Base-by-base conservation (phyloP, 805 yeast species). In the Candida wancherniae region DNA sequence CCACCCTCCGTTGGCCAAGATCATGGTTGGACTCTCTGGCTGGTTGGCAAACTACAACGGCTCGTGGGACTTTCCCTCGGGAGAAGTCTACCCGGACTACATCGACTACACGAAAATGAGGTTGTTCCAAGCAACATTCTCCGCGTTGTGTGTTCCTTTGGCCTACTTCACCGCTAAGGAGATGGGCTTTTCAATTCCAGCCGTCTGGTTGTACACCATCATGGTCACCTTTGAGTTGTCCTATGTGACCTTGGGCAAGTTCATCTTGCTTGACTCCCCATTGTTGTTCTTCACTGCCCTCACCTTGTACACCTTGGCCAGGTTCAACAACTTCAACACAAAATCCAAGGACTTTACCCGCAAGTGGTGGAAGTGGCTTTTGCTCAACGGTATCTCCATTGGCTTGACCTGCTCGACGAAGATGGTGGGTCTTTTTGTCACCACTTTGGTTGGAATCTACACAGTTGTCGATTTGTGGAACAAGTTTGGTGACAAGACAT, bases 391-490 rank as follows among this genome's bases (percentile, higher is more conserved):
- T 44, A 62, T 86, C 31, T 67, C 77, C 26, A 77, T 92, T 49
- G 97, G 98, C 24, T 84, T 92, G 57, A 83, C 88, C 12, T 81
- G 90, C 53, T 82, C 95, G 17, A 94, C 87, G 36, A 92, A 92
- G 62, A 86, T 88, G 95, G 97, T 92, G 36, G 99, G 99, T 48
- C 70, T 90, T 34, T 85, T 92, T 50, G 84, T 85, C 39, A 90
- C 94, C 35, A 58, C 86, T 11, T 63, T 87, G 41, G 87, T 92
- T 34, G 99, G 99, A 28, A 73, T 86, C 40, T 85, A 90, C 61
- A 87, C 96, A 14, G 68, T 84, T 22, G 81, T 77, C 31, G 97
- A 92, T 50, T 67, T 92, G 49, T 92, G 97, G 95, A 68, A 63
- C 48, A 75, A 75, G 55, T 74, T 86, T 48, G 94, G 88, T 42